These are phyloP conservation scores for Globisporangium ultimum DNA, from an alignment of 352 stramenopile genomes.

Conservation along the genomic window DNA sequence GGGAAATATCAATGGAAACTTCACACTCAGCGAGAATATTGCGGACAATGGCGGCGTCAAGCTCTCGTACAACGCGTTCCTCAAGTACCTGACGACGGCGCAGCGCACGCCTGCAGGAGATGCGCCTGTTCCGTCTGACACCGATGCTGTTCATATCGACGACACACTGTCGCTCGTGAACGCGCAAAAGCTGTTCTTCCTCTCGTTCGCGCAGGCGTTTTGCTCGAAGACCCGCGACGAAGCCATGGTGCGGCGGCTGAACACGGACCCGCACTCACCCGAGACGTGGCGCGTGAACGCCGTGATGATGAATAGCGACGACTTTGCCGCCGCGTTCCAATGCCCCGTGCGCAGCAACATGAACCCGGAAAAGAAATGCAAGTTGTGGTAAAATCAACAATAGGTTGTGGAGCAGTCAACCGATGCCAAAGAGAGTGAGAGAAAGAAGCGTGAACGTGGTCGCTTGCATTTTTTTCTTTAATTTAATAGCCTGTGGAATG, in stretches of 20 bases:
- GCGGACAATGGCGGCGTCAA: constrained; percentile 82
- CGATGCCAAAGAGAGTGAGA: no score
- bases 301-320: constrained; percentile 68
- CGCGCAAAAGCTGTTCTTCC: constrained; percentile 68
- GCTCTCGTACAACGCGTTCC: constrained; percentile 62
- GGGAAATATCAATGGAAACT: constrained; percentile 73
- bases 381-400: constrained; percentile 53
- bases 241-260: constrained; percentile 41
- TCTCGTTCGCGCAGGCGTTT: constrained; percentile 74
- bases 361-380: constrained; percentile 68
- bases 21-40: constrained; percentile 81
- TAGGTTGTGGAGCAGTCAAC: no score
- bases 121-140: neutral
- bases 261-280: constrained; percentile 61
- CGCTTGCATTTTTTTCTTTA: no score
- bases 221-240: constrained; percentile 65
- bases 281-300: constrained; percentile 77
- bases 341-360: constrained; percentile 54
- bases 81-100: constrained; percentile 27
- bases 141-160: constrained; percentile 11
- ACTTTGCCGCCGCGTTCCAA: constrained; percentile 61
- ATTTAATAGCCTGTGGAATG: no score
- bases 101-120: constrained; percentile 21
- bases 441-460: no score
- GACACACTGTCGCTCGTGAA: constrained; percentile 15